Percentiles rank a stretch among this genome's conserved stretches.
These are phyloP conservation scores for Collybiopsis confluens DNA, from an alignment of 768 basidiomycete genomes.

Conservation along the genomic window DNA sequence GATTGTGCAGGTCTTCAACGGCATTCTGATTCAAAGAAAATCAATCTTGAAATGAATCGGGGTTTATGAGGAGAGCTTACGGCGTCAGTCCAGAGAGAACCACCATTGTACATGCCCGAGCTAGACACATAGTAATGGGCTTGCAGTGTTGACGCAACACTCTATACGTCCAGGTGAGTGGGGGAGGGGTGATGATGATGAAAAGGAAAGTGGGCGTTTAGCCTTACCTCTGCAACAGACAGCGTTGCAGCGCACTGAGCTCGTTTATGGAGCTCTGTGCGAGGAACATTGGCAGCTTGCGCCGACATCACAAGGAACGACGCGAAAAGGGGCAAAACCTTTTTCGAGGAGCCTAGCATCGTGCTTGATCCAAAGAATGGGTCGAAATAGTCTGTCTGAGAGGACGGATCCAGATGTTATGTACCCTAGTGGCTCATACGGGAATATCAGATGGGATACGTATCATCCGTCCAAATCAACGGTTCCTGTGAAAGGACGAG, in stretches of 20 bases:
- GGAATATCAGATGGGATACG: too few relatives aligned
- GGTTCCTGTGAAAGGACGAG: slow-evolving; percentile 1
- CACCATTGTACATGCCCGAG: slow-evolving; percentile 42
- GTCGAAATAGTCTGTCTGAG: too few relatives aligned
- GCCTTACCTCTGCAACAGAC: slow-evolving; percentile 12
- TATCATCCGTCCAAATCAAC: background rate
- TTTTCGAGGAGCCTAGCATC: background rate
- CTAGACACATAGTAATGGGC: slow-evolving; percentile 34
- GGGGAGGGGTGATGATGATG: too few relatives aligned
- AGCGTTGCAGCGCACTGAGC: slow-evolving; percentile 15
- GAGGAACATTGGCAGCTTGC: slow-evolving; percentile 6
- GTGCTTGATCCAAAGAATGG: background rate
- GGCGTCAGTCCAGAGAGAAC: slow-evolving; percentile 54
- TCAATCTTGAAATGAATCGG: too few relatives aligned
- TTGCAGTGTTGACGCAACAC: slow-evolving; percentile 7
- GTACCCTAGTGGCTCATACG: too few relatives aligned
- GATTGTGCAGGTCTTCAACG: slow-evolving; percentile 52
- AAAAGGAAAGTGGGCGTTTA: too few relatives aligned
- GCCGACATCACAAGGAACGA: slow-evolving; percentile 5
- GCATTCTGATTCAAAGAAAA: slow-evolving; percentile 54
- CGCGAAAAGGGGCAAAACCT: background rate
- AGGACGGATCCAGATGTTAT: too few relatives aligned
- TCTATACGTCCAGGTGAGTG: background rate
- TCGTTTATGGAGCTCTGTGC: slow-evolving; percentile 10
- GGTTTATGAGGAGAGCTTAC: slow-evolving; percentile 33